Conservation (phyloP, 2,329 filamentous ascomycete genomes). For the Huntiella savannae region DNA sequence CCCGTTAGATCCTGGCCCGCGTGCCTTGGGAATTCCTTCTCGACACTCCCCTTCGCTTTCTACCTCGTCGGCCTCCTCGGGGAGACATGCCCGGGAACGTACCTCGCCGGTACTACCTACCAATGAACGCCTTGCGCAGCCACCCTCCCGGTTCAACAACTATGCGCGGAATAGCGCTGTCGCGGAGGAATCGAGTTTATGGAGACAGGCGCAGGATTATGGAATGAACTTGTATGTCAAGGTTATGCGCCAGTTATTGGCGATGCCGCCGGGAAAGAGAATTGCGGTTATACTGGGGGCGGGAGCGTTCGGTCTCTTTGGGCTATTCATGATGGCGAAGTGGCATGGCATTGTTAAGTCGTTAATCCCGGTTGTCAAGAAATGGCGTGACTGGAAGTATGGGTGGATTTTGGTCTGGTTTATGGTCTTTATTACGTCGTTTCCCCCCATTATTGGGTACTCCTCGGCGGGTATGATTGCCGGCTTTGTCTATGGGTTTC, state of each 20-base stretch:
- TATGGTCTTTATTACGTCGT: conserved; percentile 56
- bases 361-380: conserved; percentile 52
- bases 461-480: conserved; percentile 44
- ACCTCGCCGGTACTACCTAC: too few relatives aligned
- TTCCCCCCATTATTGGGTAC: conserved; percentile 79
- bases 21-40: too few relatives aligned
- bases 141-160: conserved; percentile 23
- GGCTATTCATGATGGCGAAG: conserved; percentile 55
- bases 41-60: too few relatives aligned
- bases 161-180: background rate
- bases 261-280: conserved; percentile 41
- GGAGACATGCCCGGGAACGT: too few relatives aligned
- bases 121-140: conserved; percentile 12
- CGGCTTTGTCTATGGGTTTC: conserved; percentile 37
- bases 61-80: too few relatives aligned
- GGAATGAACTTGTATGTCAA: conserved; percentile 26
- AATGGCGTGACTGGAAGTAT: conserved; percentile 53
- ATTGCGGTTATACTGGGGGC: conserved; percentile 28
- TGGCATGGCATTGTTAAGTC: conserved; percentile 61
- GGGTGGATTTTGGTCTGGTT: conserved; percentile 63
- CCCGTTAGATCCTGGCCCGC: too few relatives aligned
- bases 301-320: conserved; percentile 31
- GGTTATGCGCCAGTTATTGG: conserved; percentile 23
- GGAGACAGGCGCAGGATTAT: conserved; percentile 22
- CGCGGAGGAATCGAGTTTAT: conserved; percentile 8